Base-by-base conservation (phyloP, 768 basidiomycete genomes). In the Steccherinum ochraceum region DNA sequence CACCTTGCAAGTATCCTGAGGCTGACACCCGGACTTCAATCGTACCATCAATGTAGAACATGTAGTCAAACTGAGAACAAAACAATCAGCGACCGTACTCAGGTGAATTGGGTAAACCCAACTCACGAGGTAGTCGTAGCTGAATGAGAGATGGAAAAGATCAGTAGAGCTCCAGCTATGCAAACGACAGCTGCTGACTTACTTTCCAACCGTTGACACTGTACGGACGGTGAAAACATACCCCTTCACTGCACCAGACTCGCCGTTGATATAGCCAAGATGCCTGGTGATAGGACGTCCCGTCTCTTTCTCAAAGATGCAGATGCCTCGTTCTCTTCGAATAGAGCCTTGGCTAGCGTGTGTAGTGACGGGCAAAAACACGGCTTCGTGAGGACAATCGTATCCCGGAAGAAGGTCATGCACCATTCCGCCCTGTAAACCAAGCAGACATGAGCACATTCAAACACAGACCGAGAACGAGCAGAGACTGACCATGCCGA, bases 1-100 rank as follows among this genome's bases (percentile, higher is more conserved):
- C 81, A 41, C 78, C 81, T 66, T 84, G 83, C 48, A 85, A 68
- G 59, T 86, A 86, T 1, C 83, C 84, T 3, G 81, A 83, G 0
- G 84, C 83, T 5, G 82, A 84, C 16, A 84, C 25, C 1, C 79
- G 72, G n/a, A 84, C 79, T 66, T 86, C 83, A 20, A 86, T 74
- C 2, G 81, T 82, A 3, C 84, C 83, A 54, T 85, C 83, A 16
- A 83, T 61, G 51, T 78, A 75, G 70, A 84, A 84, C 2, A 76
- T 77, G 60, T 84, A 84, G 56, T 84, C 83, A 59, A 83, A 84
- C 74, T 66, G 50, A 42, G 19, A 35, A 25, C 41, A 10, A 24
- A 3, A n/a, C n/a, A n/a, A 24, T 46, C 10, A 19, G 35, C 16
- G 18, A 16, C 10, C 48, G 4, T 19, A n/a, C 27, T 0, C 1